A percentile compares a stretch with the other conserved stretches of the same genome.
Conservation (phyloP, 2,329 filamentous ascomycete species). For the Stagonosporopsis chrysanthemi region DNA sequence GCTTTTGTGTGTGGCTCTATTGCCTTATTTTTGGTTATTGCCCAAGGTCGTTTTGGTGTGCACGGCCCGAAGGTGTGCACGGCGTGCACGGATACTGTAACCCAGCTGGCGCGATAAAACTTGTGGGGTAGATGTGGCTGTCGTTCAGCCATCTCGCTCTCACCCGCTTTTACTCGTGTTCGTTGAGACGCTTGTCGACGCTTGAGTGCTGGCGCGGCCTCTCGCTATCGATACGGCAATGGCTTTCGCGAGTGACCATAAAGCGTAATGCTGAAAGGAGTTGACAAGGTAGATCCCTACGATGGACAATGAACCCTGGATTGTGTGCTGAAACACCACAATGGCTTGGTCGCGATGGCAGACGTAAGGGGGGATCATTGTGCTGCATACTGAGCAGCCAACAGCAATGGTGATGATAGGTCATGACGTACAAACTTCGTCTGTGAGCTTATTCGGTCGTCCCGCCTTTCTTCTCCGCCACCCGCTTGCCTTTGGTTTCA, state of each 20-base stretch:
- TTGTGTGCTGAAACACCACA: conserved; percentile 15
- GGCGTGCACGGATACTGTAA: no score
- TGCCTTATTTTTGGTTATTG: no score
- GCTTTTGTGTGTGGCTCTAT: no score
- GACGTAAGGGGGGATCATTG: conserved; percentile 7
- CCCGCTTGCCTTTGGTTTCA: conserved; percentile 9
- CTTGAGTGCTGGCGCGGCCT: conserved; percentile 14
- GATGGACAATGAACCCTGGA: conserved; percentile 3
- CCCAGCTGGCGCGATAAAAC: neutral
- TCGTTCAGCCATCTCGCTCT: conserved; percentile 13
- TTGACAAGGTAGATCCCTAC: conserved; percentile 9
- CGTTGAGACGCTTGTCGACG: conserved; percentile 22
- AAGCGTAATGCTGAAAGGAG: conserved; percentile 8
- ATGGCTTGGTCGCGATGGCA: conserved; percentile 1
- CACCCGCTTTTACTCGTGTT: conserved; percentile 15
- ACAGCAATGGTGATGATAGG: neutral
- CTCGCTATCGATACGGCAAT: conserved; percentile 19
- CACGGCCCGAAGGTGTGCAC: no score
- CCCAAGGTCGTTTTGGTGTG: no score
- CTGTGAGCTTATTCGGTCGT: conserved; percentile 10
- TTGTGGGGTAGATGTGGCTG: conserved; percentile 21
- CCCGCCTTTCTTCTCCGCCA: conserved; percentile 13
- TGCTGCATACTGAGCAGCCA: neutral
- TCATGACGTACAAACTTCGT: conserved; percentile 15
- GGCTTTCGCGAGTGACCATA: conserved; percentile 1